These are phyloP conservation scores for Zygosaccharomyces lentus DNA, from an alignment of 805 yeast species.

Conservation along the genomic window DNA sequence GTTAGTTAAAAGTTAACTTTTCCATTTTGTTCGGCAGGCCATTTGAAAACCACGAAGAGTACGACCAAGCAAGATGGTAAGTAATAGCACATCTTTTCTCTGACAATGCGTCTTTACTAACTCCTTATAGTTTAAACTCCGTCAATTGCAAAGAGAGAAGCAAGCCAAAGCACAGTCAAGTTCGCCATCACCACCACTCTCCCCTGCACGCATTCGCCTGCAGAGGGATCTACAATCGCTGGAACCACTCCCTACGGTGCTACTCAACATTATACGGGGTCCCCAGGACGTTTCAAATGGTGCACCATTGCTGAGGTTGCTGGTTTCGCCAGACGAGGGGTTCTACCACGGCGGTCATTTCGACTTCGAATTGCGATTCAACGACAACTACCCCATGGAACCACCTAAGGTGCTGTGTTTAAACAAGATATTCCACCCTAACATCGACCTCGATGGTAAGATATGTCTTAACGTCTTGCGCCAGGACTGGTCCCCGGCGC, in stretches of 20 bases:
- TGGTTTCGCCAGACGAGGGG: constrained; percentile 30
- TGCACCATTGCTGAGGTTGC: constrained; percentile 18
- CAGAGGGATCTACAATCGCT: constrained; percentile 24
- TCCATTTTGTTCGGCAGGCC: not conserved
- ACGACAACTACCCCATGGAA: constrained; percentile 80
- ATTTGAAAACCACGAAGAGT: not conserved
- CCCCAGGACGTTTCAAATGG: constrained; percentile 8
- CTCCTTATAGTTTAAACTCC: constrained; percentile 23
- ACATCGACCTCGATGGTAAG: constrained; percentile 85
- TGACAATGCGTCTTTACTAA: not conserved
- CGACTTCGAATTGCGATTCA: constrained; percentile 59
- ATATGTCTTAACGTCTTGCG: constrained; percentile 86
- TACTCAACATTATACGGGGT: constrained; percentile 8
- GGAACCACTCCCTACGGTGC: constrained; percentile 26
- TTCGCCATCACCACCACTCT: not conserved
- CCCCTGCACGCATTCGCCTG: constrained; percentile 17
- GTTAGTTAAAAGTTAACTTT: not conserved
- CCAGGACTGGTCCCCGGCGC: constrained; percentile 95
- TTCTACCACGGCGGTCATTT: constrained; percentile 36
- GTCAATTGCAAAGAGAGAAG: constrained; percentile 25
- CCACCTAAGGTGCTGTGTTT: constrained; percentile 80
- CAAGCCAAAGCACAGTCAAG: constrained; percentile 8
- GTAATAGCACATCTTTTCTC: not conserved
- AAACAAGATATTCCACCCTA: constrained; percentile 84
- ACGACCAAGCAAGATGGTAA: not conserved